Evolutionary conservation across 2,329 filamentous ascomycete genomes (phyloP).

Genomic region (Ophiostoma angusticollis): DNA sequence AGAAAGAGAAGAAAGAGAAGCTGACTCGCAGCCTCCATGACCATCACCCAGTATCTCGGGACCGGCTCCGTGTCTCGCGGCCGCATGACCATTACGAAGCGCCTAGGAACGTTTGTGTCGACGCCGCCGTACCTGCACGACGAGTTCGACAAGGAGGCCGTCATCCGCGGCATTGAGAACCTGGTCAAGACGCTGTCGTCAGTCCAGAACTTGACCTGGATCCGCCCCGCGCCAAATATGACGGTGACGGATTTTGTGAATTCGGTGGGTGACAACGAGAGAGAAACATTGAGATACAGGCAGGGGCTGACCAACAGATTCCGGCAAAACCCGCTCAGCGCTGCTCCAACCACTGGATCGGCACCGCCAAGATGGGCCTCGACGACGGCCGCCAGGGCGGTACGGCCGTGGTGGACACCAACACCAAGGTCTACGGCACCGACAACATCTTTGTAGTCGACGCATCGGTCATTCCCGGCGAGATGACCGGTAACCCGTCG

Average conservation of each 20-base stretch:
- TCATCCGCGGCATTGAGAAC: conserved; percentile 51
- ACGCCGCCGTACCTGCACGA: conserved; percentile 47
- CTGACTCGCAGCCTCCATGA: conserved; percentile 29
- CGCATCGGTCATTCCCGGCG: conserved; percentile 43
- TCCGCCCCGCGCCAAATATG: conserved; percentile 37
- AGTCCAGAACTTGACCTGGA: conserved; percentile 42
- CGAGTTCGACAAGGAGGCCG: conserved; percentile 45
- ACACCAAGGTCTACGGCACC: conserved; percentile 53
- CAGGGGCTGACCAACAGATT: too few species aligned
- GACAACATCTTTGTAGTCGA: conserved; percentile 50
- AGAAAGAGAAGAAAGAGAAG: too few species aligned
- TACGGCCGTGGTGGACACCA: conserved; percentile 46
- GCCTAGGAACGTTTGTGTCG: conserved; percentile 45
- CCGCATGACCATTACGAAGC: conserved; percentile 44
- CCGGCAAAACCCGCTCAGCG: conserved; percentile 28
- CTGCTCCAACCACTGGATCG: conserved; percentile 40
- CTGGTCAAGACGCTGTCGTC: conserved; percentile 40
- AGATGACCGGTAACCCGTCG: conserved; percentile 45
- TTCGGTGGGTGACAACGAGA: too few species aligned
- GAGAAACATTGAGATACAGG: too few species aligned
- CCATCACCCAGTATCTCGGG: conserved; percentile 49
- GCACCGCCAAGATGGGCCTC: conserved; percentile 48
- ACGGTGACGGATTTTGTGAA: conserved; percentile 45
- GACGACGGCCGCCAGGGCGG: conserved; percentile 42
- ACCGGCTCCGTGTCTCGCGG: conserved; percentile 50